Evolutionary conservation across 208 protist species (phyloP).

Genomic region (Acanthamoeba lenticulata): DNA sequence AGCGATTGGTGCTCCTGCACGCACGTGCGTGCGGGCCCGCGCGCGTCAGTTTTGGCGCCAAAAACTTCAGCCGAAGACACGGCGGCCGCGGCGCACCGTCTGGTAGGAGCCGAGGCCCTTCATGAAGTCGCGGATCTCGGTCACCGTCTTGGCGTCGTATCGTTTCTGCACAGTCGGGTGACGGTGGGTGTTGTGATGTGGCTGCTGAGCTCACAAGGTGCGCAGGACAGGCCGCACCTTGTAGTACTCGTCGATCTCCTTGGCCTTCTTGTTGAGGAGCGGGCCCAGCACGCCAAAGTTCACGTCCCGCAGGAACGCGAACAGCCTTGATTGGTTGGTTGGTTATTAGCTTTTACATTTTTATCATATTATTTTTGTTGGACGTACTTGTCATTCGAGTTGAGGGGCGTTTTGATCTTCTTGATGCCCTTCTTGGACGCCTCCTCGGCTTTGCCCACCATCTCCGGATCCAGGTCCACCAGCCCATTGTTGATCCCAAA

Average conservation of each 20-base stretch:
- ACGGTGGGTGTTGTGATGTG: no score
- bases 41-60: not conserved
- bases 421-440: constrained; percentile 36
- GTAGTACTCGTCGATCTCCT: constrained; percentile 80
- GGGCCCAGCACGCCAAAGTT: constrained; percentile 80
- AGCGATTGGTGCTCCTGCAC: constrained; percentile 79
- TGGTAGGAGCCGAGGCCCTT: constrained; percentile 62
- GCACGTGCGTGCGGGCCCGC: no score
- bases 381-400: constrained; percentile 79
- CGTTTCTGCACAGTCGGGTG: constrained; percentile 51
- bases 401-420: constrained; percentile 74
- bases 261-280: constrained; percentile 76
- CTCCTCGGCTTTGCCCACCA: constrained; percentile 11
- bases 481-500: constrained; percentile 81
- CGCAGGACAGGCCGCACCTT: constrained; percentile 60
- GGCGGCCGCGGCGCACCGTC: not conserved
- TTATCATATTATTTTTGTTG: constrained; percentile 33
- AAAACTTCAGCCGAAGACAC: not conserved
- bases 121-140: constrained; percentile 78
- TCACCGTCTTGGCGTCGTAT: constrained; percentile 63
- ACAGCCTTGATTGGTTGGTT: not conserved
- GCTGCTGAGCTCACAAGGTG: not conserved
- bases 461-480: constrained; percentile 67
- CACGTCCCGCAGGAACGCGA: constrained; percentile 72
- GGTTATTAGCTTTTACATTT: not conserved